phyloP scores from a whole-genome alignment of 192 early-diverging fungal genomes.

The Geranomyces michiganensis region DNA sequence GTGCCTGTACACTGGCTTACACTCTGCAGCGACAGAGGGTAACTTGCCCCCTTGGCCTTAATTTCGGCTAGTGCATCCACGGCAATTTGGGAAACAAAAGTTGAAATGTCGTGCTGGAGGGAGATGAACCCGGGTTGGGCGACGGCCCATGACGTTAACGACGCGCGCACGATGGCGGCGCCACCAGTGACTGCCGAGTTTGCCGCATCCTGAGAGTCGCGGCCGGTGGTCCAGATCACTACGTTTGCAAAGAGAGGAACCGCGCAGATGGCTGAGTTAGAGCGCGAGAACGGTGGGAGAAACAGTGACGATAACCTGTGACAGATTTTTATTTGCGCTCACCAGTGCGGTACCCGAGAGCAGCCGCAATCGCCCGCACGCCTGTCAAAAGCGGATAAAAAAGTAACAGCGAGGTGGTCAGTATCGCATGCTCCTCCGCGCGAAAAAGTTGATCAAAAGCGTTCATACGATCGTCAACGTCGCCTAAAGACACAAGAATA shows the following conservation, averaged over 20 bases:
- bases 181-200: not conserved
- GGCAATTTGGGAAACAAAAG: slow-evolving; percentile 14
- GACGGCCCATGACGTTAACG: slow-evolving; percentile 15
- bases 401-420: too few relatives aligned
- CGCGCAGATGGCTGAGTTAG: too few relatives aligned
- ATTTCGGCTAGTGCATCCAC: not conserved
- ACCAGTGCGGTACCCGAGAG: slow-evolving; percentile 54
- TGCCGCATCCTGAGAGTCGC: slow-evolving; percentile 32
- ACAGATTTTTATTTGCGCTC: too few relatives aligned
- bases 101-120: slow-evolving; percentile 43
- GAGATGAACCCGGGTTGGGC: slow-evolving; percentile 44
- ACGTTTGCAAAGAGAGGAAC: too few relatives aligned
- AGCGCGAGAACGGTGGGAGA: too few relatives aligned
- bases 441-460: too few relatives aligned
- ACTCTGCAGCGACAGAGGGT: not conserved
- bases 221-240: slow-evolving; percentile 43
- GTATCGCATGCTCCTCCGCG: too few relatives aligned
- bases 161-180: not conserved
- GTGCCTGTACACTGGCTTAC: slow-evolving; percentile 12
- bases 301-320: too few relatives aligned
- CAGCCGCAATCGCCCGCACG: slow-evolving; percentile 59
- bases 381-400: not conserved
- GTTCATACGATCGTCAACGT: slow-evolving; percentile 67
- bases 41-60: not conserved
- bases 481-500: slow-evolving; percentile 17